Conservation (phyloP, 2,329 filamentous ascomycete genomes). For the Colletotrichum neosansevieriae region DNA sequence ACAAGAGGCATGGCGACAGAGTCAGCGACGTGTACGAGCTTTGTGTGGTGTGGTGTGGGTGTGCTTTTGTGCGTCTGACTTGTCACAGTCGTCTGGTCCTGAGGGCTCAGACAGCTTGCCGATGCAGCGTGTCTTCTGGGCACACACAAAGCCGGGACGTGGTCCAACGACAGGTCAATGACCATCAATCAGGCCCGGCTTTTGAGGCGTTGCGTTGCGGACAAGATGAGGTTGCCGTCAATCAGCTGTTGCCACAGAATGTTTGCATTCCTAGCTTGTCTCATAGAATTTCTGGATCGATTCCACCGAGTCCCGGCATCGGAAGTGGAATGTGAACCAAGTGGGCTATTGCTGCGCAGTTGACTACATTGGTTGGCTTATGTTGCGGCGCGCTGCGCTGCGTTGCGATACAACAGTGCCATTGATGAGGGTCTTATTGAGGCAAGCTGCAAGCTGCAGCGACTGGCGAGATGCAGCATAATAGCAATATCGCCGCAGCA, state of each 20-base stretch:
- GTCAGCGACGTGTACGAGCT: slow-evolving; percentile 37
- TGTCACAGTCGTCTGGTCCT: slow-evolving; percentile 30
- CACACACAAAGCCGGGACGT: slow-evolving; percentile 30
- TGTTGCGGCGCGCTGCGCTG: slow-evolving; percentile 7
- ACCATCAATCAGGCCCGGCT: slow-evolving; percentile 26
- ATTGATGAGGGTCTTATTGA: background rate
- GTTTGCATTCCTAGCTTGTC: slow-evolving; percentile 26
- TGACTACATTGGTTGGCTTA: slow-evolving; percentile 12
- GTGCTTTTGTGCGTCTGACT: slow-evolving; percentile 38
- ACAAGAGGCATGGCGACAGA: slow-evolving; percentile 33
- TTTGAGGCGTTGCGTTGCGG: background rate
- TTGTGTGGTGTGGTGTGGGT: slow-evolving; percentile 39
- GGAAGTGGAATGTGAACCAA: background rate
- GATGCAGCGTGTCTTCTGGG: slow-evolving; percentile 15
- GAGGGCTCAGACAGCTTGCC: slow-evolving; percentile 35
- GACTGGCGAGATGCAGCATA: slow-evolving; percentile 25
- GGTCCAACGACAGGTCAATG: slow-evolving; percentile 30
- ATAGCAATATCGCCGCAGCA: slow-evolving; percentile 18
- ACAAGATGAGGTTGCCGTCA: slow-evolving; percentile 25
- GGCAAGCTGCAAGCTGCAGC: slow-evolving; percentile 28
- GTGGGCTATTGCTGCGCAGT: background rate
- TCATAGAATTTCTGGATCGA: background rate
- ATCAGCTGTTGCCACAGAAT: slow-evolving; percentile 37
- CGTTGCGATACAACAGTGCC: slow-evolving; percentile 7
- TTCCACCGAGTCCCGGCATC: slow-evolving; percentile 5